phyloP scores from a whole-genome alignment of 2,329 filamentous ascomycete genomes.

The Cercospora nicotianae region DNA sequence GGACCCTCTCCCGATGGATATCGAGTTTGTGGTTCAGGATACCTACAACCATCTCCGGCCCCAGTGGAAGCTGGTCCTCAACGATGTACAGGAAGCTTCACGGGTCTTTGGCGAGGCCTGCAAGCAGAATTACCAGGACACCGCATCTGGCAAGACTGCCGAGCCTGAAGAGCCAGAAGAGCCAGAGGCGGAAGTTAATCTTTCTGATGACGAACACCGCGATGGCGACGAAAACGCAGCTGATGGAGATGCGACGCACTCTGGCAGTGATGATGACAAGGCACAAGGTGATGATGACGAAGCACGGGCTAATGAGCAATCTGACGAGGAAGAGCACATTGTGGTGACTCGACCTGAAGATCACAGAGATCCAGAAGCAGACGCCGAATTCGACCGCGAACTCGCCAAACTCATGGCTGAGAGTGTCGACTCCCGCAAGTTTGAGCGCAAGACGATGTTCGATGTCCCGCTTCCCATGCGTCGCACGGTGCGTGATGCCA shows the following conservation, averaged over 20 bases:
- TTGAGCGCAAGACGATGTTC: slow-evolving; percentile 90
- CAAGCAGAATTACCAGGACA: slow-evolving; percentile 80
- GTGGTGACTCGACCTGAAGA: slow-evolving; percentile 90
- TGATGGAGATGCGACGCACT: slow-evolving; percentile 52
- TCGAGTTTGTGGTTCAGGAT: slow-evolving; percentile 95
- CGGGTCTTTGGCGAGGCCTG: slow-evolving; percentile 85
- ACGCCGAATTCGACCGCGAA: slow-evolving; percentile 96
- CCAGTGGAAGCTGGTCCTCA: slow-evolving; percentile 80
- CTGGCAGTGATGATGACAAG: slow-evolving; percentile 55
- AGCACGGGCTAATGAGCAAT: slow-evolving; percentile 50
- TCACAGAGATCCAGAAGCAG: slow-evolving; percentile 85
- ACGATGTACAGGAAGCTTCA: slow-evolving; percentile 77
- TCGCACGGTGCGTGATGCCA: slow-evolving; percentile 59
- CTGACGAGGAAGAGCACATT: slow-evolving; percentile 80
- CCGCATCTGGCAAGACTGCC: slow-evolving; percentile 65
- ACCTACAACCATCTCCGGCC: slow-evolving; percentile 81
- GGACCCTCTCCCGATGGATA: slow-evolving; percentile 87
- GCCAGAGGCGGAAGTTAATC: slow-evolving; percentile 43
- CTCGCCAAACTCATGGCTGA: slow-evolving; percentile 99
- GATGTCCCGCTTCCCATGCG: slow-evolving; percentile 97
- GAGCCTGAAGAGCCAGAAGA: slow-evolving; percentile 67
- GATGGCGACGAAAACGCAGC: slow-evolving; percentile 63
- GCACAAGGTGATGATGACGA: slow-evolving; percentile 50
- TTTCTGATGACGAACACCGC: slow-evolving; percentile 73
- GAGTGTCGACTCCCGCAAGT: slow-evolving; percentile 91